Evolutionary conservation across 2,329 filamentous ascomycete genomes (phyloP).

Genomic region (Penicillium decumbens): DNA sequence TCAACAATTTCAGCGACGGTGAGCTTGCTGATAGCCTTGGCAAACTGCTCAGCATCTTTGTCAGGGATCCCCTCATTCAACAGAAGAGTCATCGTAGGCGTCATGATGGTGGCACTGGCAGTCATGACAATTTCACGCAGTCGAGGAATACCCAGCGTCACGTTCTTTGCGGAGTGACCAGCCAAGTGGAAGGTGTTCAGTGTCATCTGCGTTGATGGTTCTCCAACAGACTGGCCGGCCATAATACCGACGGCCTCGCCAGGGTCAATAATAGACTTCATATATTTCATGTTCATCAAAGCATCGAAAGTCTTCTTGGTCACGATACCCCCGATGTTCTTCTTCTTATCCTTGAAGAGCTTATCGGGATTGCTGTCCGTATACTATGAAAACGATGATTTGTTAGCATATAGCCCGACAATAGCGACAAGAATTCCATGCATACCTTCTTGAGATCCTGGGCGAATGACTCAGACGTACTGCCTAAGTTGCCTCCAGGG

Average conservation of each 20-base stretch:
- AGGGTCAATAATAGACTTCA: constrained; percentile 85
- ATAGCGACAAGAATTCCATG: background rate
- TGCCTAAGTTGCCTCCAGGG: constrained; percentile 73
- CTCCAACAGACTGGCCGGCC: constrained; percentile 91
- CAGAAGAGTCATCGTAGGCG: constrained; percentile 69
- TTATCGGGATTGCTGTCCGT: constrained; percentile 67
- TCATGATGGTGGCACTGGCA: constrained; percentile 81
- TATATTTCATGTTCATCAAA: constrained; percentile 85
- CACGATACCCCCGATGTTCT: constrained; percentile 40
- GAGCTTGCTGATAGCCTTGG: constrained; percentile 85
- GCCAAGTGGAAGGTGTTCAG: constrained; percentile 99
- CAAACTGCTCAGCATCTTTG: constrained; percentile 70
- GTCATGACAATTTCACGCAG: constrained; percentile 98
- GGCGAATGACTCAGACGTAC: constrained; percentile 84
- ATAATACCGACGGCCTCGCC: constrained; percentile 97
- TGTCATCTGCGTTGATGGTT: constrained; percentile 98
- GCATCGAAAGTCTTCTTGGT: constrained; percentile 72
- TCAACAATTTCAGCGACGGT: constrained; percentile 81
- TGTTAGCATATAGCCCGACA: constrained; percentile 15
- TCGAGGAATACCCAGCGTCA: constrained; percentile 95
- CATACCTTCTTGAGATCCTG: constrained; percentile 59
- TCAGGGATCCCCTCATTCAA: constrained; percentile 67
- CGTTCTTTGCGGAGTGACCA: constrained; percentile 96
- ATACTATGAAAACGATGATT: constrained; percentile 49
- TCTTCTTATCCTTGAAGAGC: constrained; percentile 58